A percentile compares a stretch with the other conserved stretches of the same genome.
Evolutionary conservation across 2,329 filamentous ascomycete genomes (phyloP).

Genomic region (Apiospora arundinis): DNA sequence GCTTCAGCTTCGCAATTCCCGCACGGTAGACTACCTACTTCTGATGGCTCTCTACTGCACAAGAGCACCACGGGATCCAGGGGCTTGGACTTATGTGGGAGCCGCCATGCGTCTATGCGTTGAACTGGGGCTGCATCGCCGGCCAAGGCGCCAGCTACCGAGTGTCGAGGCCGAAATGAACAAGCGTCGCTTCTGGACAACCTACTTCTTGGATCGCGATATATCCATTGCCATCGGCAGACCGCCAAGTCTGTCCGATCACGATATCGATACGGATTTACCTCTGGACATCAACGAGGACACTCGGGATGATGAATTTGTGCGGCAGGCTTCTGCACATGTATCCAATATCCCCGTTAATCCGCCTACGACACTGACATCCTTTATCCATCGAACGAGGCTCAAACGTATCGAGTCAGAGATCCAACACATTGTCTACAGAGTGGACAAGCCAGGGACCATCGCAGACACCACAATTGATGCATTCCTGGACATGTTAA

Average conservation of each 20-base stretch:
- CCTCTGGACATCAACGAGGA: constrained; percentile 39
- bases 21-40: constrained; percentile 38
- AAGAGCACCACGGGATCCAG: constrained; percentile 38
- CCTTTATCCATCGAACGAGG: constrained; percentile 38
- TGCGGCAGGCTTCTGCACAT: constrained; percentile 34
- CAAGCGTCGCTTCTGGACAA: constrained; percentile 40
- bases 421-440: constrained; percentile 38
- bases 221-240: constrained; percentile 39
- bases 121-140: constrained; percentile 38
- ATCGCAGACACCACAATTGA: constrained; percentile 34
- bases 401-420: constrained; percentile 40
- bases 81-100: constrained; percentile 40
- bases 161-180: constrained; percentile 38
- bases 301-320: constrained; percentile 32
- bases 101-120: constrained; percentile 38
- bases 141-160: constrained; percentile 32
- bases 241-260: constrained; percentile 39
- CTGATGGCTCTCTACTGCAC: constrained; percentile 41
- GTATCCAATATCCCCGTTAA: constrained; percentile 32
- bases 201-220: constrained; percentile 39
- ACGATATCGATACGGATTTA: constrained; percentile 39
- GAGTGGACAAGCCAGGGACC: constrained; percentile 35
- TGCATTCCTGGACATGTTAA: constrained; percentile 34
- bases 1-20: constrained; percentile 35
- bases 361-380: constrained; percentile 36